Percentiles rank a stretch among this genome's conserved stretches.
phyloP scores from a whole-genome alignment of 169 alveolate species.

The Eimeria praecox region DNA sequence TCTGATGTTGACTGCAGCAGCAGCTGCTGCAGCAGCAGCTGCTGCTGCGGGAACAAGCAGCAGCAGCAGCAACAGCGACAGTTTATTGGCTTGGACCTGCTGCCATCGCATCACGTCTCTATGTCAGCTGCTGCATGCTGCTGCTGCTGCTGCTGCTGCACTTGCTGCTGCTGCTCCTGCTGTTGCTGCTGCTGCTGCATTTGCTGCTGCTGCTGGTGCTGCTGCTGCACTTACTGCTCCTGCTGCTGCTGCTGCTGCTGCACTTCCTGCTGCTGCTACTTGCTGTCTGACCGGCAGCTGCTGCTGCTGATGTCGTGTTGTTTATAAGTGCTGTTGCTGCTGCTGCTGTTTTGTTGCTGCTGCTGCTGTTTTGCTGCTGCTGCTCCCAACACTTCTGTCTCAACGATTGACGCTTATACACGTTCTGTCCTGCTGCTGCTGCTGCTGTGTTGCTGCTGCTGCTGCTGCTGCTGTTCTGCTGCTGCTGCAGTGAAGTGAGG shows the following conservation, averaged over 20 bases:
- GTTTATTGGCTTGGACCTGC: constrained; percentile 33
- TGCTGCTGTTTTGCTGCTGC: not conserved
- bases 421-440: constrained; percentile 28
- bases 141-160: constrained; percentile 59
- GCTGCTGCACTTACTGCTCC: not conserved
- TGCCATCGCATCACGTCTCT: constrained; percentile 22
- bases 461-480: constrained; percentile 49
- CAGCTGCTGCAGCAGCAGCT: constrained; percentile 34
- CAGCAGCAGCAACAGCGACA: constrained; percentile 44
- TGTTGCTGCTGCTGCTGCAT: constrained; percentile 14
- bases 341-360: constrained; percentile 57
- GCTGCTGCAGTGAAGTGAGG: constrained; percentile 60
- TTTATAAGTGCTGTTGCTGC: constrained; percentile 1
- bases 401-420: not conserved
- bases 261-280: not conserved
- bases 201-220: not conserved
- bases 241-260: not conserved
- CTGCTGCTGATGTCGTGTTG: not conserved
- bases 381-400: not conserved
- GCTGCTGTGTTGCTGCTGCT: constrained; percentile 52
- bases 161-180: constrained; percentile 46
- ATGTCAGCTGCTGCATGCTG: constrained; percentile 54
- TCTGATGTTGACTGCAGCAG: not conserved
- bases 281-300: not conserved
- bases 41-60: not conserved